Base-by-base conservation (phyloP, 2,329 filamentous ascomycete species). In the Paecilomyces sp. region DNA sequence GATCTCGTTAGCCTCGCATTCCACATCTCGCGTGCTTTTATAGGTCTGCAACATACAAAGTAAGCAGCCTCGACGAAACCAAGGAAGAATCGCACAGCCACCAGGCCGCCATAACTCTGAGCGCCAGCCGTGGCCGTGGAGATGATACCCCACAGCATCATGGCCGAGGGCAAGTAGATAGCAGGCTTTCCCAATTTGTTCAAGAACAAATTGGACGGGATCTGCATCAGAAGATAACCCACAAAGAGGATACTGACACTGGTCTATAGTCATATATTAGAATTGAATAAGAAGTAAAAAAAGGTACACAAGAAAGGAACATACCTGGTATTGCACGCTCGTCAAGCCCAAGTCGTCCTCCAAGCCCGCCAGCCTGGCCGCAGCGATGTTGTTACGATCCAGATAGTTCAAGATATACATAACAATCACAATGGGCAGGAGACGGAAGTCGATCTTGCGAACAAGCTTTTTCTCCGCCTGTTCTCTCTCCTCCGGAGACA, bases 361-460 rank as follows among this genome's bases (percentile, higher is more conserved):
- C 11, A 83, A 71, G 3, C 82, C 82, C 1, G 79, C 81, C 5
- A 86, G 69, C 63, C 79, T 77, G 3, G 82, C 51, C 6, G 51
- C 51, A 11, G 83, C 83, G 58, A 86, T 84, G 59, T 85, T 85
- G 66, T 85, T 85, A 51, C 81, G 76, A 64, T 86, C 84, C 12
- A 88, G 74, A 71, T 90, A 91, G 74, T 91, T 91, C 76, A 89
- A 80, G 70, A 91, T 89, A 68, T 91, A 91, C 77, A 91, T 89
- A 64, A 91, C 71, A 55, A 91, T 84, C 60, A 91, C 78, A 74
- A 86, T 86, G 0, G 88, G 88, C 66, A 91, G 77, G 71, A 91
- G 61, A 57, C 88, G 81, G 22, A 81, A 66, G 69, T 92, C 89
- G 58, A 92, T 85, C 75, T 91, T 92, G 65, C 85, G 82, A 71